Evolutionary conservation across 1,284 basidiomycete genomes (phyloP).

Genomic region (Exobasidium rhododendri): DNA sequence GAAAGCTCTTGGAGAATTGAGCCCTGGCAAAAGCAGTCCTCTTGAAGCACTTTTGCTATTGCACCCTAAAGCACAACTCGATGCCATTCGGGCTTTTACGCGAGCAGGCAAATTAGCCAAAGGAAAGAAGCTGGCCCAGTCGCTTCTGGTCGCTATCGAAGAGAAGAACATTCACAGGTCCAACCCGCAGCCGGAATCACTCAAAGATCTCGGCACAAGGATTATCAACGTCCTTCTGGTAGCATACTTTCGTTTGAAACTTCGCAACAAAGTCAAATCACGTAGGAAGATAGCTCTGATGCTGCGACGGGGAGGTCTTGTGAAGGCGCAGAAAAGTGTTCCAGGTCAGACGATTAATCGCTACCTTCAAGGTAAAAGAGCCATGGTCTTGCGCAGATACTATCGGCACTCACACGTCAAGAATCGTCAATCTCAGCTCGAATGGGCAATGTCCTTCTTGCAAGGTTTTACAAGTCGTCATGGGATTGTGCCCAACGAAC

Average conservation of each 20-base stretch:
- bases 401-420: background rate
- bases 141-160: background rate
- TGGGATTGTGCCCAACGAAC: background rate
- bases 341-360: background rate
- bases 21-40: background rate
- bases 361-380: background rate
- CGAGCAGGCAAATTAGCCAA: background rate
- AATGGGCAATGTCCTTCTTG: background rate
- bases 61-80: background rate
- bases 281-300: background rate
- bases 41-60: background rate
- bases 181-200: too few species aligned
- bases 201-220: background rate
- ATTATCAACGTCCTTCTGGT: background rate
- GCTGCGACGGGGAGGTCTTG: background rate
- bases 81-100: background rate
- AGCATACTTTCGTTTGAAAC: background rate
- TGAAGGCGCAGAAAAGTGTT: background rate
- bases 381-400: background rate
- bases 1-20: background rate
- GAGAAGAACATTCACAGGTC: background rate
- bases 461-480: background rate
- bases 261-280: background rate
- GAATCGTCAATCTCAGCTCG: background rate
- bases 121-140: background rate